Conservation (phyloP, 1,139 yeast species). For the Yamadazyma trypodendri region DNA sequence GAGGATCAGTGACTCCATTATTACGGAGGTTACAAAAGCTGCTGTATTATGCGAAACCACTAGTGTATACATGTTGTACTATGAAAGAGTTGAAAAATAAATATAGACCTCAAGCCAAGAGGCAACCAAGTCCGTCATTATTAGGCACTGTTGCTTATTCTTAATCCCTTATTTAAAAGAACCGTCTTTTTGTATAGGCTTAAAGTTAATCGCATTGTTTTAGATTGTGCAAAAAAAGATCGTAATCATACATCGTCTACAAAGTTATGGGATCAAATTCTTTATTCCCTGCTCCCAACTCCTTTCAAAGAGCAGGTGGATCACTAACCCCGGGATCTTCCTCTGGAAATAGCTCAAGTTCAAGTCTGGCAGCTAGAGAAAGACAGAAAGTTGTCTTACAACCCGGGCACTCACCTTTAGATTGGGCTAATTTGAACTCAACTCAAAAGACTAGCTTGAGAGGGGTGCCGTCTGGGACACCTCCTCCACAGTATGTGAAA, state of each 20-base stretch:
- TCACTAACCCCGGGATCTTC: not conserved
- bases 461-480: constrained; percentile 40
- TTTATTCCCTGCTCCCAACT: constrained; percentile 40
- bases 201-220: no score
- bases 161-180: no score
- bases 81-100: constrained; percentile 52
- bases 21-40: constrained; percentile 59
- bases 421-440: constrained; percentile 65
- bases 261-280: constrained; percentile 7
- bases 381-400: constrained; percentile 55
- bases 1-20: constrained; percentile 78
- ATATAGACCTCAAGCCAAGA: no score
- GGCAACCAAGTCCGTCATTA: no score
- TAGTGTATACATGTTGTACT: constrained; percentile 81
- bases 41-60: constrained; percentile 67
- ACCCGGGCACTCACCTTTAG: constrained; percentile 85
- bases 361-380: constrained; percentile 10
- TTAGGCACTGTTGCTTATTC: no score
- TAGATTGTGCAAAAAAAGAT: not conserved
- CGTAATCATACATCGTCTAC: not conserved
- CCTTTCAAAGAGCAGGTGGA: constrained; percentile 37
- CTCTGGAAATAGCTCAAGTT: not conserved
- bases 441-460: constrained; percentile 28
- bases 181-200: no score
- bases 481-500: constrained; percentile 46